A percentile compares a stretch with the other conserved stretches of the same genome.
Evolutionary conservation across 345 rosid genomes (phyloP).

Genomic region (Reutealis trisperma): DNA sequence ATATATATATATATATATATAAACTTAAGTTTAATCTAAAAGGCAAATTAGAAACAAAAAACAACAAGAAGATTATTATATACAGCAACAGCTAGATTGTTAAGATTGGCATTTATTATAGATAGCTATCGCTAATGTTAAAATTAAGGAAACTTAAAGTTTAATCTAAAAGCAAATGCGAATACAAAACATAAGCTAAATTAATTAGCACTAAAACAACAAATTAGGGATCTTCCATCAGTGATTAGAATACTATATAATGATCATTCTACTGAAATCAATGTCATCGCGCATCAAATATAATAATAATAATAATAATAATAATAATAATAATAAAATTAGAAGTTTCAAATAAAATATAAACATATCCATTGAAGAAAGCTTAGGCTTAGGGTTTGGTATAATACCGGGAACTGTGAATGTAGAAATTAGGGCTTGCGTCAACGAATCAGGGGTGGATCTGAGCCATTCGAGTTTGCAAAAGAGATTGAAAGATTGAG

Average conservation of each 20-base stretch:
- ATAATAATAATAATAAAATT: neutral
- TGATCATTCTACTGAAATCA: neutral
- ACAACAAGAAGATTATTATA: neutral
- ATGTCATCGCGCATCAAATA: neutral
- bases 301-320: neutral
- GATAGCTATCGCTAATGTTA: too few species aligned
- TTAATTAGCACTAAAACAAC: too few species aligned
- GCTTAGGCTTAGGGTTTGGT: neutral
- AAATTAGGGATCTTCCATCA: neutral
- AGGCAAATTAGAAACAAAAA: neutral
- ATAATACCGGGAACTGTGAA: too few species aligned
- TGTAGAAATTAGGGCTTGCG: neutral
- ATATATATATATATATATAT: neutral
- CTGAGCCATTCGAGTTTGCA: neutral
- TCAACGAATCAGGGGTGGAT: slow-evolving; percentile 4
- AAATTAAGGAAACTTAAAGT: neutral
- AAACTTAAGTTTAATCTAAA: neutral
- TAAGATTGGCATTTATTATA: neutral
- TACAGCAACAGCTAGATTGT: neutral
- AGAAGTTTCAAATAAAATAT: neutral
- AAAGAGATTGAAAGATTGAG: neutral
- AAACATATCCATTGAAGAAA: neutral
- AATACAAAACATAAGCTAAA: too few species aligned
- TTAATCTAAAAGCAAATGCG: neutral
- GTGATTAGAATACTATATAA: neutral